These are phyloP conservation scores for Candida manassasensis DNA, from an alignment of 805 yeast species.

Conservation along the genomic window DNA sequence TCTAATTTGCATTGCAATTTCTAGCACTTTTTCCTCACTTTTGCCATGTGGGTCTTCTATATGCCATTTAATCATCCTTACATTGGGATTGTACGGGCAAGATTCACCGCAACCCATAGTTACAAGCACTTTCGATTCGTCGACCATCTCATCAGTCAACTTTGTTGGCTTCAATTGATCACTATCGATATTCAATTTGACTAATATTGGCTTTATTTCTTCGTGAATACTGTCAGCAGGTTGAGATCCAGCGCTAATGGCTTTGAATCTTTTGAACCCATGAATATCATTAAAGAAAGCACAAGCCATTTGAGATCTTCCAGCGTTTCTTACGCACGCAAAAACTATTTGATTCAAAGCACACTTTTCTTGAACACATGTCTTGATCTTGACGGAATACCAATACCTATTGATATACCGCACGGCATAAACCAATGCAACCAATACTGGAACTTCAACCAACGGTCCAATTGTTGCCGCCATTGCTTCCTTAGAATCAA, in stretches of 20 bases:
- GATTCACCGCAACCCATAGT: not conserved
- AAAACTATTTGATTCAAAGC: not conserved
- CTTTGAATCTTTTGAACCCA: not conserved
- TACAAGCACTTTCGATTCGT: not conserved
- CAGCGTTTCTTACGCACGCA: constrained; percentile 1
- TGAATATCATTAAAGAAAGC: constrained; percentile 1
- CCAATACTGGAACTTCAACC: constrained; percentile 52
- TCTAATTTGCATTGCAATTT: not conserved
- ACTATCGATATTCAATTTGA: not conserved
- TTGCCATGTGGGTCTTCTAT: not conserved
- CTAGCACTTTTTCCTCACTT: not conserved
- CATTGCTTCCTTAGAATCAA: constrained; percentile 47
- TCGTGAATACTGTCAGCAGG: not conserved
- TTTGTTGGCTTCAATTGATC: not conserved
- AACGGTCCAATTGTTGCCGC: constrained; percentile 61
- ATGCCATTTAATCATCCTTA: not conserved
- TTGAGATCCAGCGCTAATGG: not conserved
- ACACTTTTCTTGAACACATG: not conserved
- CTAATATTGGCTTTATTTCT: not conserved
- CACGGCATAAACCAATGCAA: constrained; percentile 34
- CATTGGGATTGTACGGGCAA: not conserved
- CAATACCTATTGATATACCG: constrained; percentile 20
- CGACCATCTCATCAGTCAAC: not conserved
- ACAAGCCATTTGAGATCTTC: not conserved
- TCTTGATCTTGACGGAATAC: not conserved